Conservation (phyloP, 169 alveolate species). For the Cryptosporidium xiaoi region DNA sequence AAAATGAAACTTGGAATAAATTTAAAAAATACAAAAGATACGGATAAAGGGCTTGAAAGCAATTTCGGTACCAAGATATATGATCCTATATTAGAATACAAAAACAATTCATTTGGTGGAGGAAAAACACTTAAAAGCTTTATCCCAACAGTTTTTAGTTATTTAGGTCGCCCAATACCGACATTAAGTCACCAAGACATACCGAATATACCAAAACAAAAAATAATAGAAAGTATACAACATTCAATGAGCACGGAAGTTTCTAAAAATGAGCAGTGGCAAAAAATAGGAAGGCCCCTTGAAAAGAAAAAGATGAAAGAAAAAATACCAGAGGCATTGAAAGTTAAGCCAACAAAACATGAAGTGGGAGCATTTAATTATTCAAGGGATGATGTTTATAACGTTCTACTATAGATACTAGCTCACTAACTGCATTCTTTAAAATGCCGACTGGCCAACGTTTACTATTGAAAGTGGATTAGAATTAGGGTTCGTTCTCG, state of each 20-base stretch:
- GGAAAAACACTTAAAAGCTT: neutral
- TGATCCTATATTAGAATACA: slow-evolving; percentile 66
- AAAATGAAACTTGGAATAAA: neutral
- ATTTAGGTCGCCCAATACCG: slow-evolving; percentile 70
- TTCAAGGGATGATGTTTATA: slow-evolving; percentile 39
- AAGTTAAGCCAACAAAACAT: slow-evolving; percentile 13
- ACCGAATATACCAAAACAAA: slow-evolving; percentile 19
- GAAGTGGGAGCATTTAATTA: neutral
- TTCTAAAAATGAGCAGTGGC: slow-evolving; percentile 36
- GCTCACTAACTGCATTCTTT: neutral
- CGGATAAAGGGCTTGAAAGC: neutral
- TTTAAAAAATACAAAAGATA: slow-evolving; percentile 2
- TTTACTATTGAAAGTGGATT: slow-evolving; percentile 62
- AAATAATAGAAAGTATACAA: slow-evolving; percentile 55
- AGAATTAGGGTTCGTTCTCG: slow-evolving; percentile 41
- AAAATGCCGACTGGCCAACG: slow-evolving; percentile 21
- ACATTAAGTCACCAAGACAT: slow-evolving; percentile 24
- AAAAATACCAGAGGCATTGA: slow-evolving; percentile 8
- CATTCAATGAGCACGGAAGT: slow-evolving; percentile 61
- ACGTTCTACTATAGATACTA: slow-evolving; percentile 28
- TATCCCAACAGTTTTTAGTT: slow-evolving; percentile 62
- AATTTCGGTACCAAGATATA: slow-evolving; percentile 2
- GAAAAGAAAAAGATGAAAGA: slow-evolving; percentile 25
- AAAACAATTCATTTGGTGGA: neutral
- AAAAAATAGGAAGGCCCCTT: slow-evolving; percentile 45